Evolutionary conservation across 1,284 basidiomycete species (phyloP), one percentile per base, ranked within the genome.

Genomic region (Papiliotrema flavescens): DNA sequence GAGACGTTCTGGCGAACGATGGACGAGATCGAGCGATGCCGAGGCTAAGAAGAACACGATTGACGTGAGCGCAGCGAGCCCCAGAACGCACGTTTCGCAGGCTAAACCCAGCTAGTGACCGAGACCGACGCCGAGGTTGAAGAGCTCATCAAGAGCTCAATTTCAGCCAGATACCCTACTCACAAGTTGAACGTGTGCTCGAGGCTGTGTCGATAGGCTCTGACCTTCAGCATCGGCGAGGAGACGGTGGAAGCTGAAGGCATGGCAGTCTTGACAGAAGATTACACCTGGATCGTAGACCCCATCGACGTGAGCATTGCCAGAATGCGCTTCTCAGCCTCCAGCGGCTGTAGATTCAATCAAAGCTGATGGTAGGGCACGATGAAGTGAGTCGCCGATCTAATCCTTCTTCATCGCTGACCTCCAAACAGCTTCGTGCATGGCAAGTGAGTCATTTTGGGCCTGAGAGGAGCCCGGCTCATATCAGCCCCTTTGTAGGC

Each of bases 61-160:
- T 23, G 90, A 93, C 76, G 72, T 76, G 52, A 55, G 69, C 39
- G 20, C 1, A 2, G 2, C 37, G n/a, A 26, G 15, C 35, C 36
- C 32, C 28, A 15, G 2, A 0, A 14, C 19, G 17, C 24, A 28
- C 44, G 44, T 17, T 32, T 28, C 13, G 7, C 37, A 19, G 2
- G 23, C 36, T 50, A 22, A 42, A 3, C 23, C 13, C n/a, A 80
- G 71, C 80, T 97, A 26, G 94, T 98, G 11, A 98, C 94, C 0
- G 89, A 96, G 77, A 95, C 90, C 64, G 94, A 98, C 75, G 87
- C 94, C 54, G 85, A 82, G 23, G 92, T 96, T 7, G 94, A 97
- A 74, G 85, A 89, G 60, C 80, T 94, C 51, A 90, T 97, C 50
- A 86, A 85, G 74, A 69, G 79, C 42, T 83, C 85, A 66, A 84